These are phyloP conservation scores for Pseudogymnoascus sp. DNA, from an alignment of 2,329 filamentous ascomycete genomes.

Conservation along the genomic window DNA sequence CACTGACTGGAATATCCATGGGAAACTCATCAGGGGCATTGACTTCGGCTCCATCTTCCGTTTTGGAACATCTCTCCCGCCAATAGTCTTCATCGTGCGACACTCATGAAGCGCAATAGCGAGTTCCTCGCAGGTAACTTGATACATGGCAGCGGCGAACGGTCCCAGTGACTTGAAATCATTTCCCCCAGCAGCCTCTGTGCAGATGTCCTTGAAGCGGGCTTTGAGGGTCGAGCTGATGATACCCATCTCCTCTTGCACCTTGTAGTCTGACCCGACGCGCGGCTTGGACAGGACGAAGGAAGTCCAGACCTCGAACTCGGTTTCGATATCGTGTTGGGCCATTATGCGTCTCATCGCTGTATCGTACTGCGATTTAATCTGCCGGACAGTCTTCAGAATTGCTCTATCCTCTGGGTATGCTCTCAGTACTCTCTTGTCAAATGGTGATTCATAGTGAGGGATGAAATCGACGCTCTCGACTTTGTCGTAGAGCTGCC, in stretches of 20 bases:
- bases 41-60: conserved; percentile 34
- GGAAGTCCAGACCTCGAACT: conserved; percentile 86
- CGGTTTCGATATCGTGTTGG: conserved; percentile 72
- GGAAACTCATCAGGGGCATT: conserved; percentile 85
- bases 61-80: conserved; percentile 29
- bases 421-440: conserved; percentile 59
- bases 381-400: conserved; percentile 48
- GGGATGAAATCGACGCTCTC: conserved; percentile 59
- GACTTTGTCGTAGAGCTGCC: conserved; percentile 74
- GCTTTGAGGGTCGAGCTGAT: conserved; percentile 59
- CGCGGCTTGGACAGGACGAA: conserved; percentile 72
- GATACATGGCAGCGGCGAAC: conserved; percentile 84
- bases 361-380: conserved; percentile 74
- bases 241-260: conserved; percentile 71
- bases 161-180: conserved; percentile 53
- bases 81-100: conserved; percentile 30
- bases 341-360: conserved; percentile 72
- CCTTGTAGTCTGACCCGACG: conserved; percentile 71
- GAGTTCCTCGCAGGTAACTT: conserved; percentile 65
- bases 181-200: conserved; percentile 52
- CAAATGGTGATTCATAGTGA: conserved; percentile 64
- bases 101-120: conserved; percentile 47
- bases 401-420: conserved; percentile 47
- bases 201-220: conserved; percentile 59
- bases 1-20: conserved; percentile 76